phyloP scores from a whole-genome alignment of 2,329 filamentous ascomycete species.

The Xylaria polymorpha region DNA sequence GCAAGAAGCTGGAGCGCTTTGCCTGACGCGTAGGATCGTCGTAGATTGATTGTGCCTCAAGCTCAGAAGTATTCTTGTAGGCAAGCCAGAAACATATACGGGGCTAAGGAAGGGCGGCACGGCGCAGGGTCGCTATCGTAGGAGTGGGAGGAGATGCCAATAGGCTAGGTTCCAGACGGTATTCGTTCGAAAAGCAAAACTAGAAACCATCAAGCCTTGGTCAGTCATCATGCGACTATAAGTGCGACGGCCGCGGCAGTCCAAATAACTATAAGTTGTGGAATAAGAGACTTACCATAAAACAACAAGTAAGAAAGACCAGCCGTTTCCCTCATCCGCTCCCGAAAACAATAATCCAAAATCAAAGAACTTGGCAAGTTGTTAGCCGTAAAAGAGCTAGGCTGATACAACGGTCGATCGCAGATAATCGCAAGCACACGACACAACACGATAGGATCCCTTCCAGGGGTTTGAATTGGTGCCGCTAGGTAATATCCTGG shows the following conservation, averaged over 20 bases:
- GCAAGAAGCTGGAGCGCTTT: constrained; percentile 33
- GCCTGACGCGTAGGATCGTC: constrained; percentile 16
- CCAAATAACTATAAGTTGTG: constrained; percentile 9
- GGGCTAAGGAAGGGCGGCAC: constrained; percentile 31
- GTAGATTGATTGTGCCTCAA: constrained; percentile 16
- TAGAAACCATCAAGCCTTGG: constrained; percentile 32
- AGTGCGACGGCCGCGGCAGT: constrained; percentile 10
- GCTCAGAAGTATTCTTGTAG: constrained; percentile 12
- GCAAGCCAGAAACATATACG: constrained; percentile 15
- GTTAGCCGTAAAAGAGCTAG: constrained; percentile 8
- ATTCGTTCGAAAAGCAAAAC: constrained; percentile 37
- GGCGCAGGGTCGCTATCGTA: constrained; percentile 22
- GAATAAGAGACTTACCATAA: constrained; percentile 32
- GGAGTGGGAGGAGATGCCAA: constrained; percentile 34
- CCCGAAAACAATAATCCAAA: background rate
- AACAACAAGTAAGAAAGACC: constrained; percentile 9
- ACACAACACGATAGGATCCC: constrained; percentile 19
- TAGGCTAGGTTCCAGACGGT: constrained; percentile 30
- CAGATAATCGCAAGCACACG: constrained; percentile 19
- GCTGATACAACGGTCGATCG: background rate
- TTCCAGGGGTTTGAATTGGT: constrained; percentile 19
- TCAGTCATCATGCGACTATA: constrained; percentile 37
- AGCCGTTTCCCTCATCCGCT: constrained; percentile 1
- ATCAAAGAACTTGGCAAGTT: background rate
- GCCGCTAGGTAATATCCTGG: background rate